phyloP scores from a whole-genome alignment of 345 rosid genomes.

The Clarkia xantiana region DNA sequence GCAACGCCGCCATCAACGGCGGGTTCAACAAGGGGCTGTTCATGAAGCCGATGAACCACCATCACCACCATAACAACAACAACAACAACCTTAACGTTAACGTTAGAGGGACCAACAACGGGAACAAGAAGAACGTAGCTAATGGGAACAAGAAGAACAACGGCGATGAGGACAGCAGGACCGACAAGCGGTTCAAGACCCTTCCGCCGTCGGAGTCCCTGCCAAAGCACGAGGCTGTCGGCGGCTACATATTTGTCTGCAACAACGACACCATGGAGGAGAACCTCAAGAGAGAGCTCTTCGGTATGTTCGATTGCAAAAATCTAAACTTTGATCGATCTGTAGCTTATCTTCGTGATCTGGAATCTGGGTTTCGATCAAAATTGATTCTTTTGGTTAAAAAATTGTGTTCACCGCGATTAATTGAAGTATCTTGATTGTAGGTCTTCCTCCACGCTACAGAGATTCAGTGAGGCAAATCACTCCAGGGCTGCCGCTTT shows the following conservation, averaged over 20 bases:
- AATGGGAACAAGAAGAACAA: constrained; percentile 27
- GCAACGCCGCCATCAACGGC: constrained; percentile 29
- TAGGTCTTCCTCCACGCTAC: constrained; percentile 86
- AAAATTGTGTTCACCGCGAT: not conserved
- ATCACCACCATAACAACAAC: not conserved
- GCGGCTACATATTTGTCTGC: constrained; percentile 94
- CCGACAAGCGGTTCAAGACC: constrained; percentile 88
- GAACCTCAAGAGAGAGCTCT: constrained; percentile 74
- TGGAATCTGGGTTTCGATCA: too few species aligned
- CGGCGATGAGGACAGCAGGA: constrained; percentile 10
- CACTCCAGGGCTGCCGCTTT: constrained; percentile 89
- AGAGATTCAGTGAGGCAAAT: constrained; percentile 86
- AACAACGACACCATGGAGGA: constrained; percentile 96
- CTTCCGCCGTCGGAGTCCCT: constrained; percentile 82
- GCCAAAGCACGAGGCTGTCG: constrained; percentile 76
- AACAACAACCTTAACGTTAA: constrained; percentile 13
- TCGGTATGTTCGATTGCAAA: constrained; percentile 32
- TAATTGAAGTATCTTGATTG: not conserved
- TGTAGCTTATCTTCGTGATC: too few species aligned
- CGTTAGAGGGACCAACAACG: constrained; percentile 25
- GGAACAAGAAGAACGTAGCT: constrained; percentile 24
- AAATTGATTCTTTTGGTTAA: too few species aligned
- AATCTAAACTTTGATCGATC: too few species aligned
- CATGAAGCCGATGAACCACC: not conserved
- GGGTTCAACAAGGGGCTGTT: constrained; percentile 61